Evolutionary conservation across 1,284 basidiomycete genomes (phyloP).

Genomic region (Sparassis latifolia): DNA sequence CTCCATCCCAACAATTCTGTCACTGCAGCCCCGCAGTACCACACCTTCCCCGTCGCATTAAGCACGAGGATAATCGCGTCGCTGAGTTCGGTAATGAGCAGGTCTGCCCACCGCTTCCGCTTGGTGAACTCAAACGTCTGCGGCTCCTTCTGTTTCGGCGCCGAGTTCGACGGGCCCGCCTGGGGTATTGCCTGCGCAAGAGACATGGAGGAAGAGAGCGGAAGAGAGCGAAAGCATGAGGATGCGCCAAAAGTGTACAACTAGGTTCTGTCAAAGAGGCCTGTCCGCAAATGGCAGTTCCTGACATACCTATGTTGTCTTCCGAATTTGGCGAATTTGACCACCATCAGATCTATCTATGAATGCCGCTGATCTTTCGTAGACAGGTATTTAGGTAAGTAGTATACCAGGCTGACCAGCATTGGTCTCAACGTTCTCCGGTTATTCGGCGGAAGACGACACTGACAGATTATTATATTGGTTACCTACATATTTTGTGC

Average conservation of each 20-base stretch:
- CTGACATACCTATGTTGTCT: too few relatives aligned
- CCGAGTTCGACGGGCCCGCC: not conserved
- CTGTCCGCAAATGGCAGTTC: too few relatives aligned
- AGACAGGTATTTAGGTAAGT: too few relatives aligned
- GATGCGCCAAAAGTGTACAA: not conserved
- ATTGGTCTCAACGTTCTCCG: too few relatives aligned
- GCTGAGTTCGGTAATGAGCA: constrained; percentile 71
- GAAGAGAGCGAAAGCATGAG: not conserved
- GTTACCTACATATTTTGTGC: too few relatives aligned
- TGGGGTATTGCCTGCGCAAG: constrained; percentile 1
- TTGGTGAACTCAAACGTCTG: constrained; percentile 72
- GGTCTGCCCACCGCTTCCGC: constrained; percentile 79
- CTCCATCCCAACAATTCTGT: constrained; percentile 71
- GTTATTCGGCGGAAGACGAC: too few relatives aligned
- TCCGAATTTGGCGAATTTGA: too few relatives aligned
- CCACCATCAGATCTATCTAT: too few relatives aligned
- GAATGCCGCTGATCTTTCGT: too few relatives aligned
- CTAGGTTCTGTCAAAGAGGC: not conserved
- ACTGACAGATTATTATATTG: too few relatives aligned
- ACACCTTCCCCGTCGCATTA: constrained; percentile 50
- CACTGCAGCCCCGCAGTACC: constrained; percentile 67
- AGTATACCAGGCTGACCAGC: too few relatives aligned
- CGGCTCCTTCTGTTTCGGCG: constrained; percentile 1
- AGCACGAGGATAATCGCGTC: constrained; percentile 70
- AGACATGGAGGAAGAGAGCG: constrained; percentile 4